A percentile compares a stretch with the other conserved stretches of the same genome.
Evolutionary conservation across 2,329 filamentous ascomycete species (phyloP).

Genomic region (Amphichorda felina): DNA sequence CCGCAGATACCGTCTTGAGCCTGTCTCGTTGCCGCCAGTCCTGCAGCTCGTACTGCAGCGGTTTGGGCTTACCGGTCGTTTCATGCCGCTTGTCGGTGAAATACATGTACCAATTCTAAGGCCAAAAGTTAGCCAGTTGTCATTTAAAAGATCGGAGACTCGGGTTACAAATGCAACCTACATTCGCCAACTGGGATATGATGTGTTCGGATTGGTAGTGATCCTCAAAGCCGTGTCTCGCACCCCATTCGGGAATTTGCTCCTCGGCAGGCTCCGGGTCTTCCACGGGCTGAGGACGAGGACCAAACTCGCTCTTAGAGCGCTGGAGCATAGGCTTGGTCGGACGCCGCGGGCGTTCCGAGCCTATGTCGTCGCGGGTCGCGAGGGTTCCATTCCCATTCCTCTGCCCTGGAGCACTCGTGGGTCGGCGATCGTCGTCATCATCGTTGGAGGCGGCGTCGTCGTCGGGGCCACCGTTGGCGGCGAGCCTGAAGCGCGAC

Average conservation of each 20-base stretch:
- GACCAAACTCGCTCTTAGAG: slow-evolving; percentile 44
- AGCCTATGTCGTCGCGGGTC: slow-evolving; percentile 18
- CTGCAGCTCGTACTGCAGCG: slow-evolving; percentile 54
- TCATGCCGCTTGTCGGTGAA: slow-evolving; percentile 97
- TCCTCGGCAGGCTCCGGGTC: slow-evolving; percentile 29
- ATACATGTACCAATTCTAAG: slow-evolving; percentile 97
- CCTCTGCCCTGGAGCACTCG: slow-evolving; percentile 32
- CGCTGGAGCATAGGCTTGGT: slow-evolving; percentile 39
- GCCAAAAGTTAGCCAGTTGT: not conserved
- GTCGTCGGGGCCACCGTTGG: slow-evolving; percentile 14
- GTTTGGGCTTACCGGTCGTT: slow-evolving; percentile 77
- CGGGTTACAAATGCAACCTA: slow-evolving; percentile 29
- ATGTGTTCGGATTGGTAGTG: slow-evolving; percentile 88
- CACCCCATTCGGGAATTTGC: slow-evolving; percentile 40
- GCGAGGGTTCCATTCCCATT: slow-evolving; percentile 17
- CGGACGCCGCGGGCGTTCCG: slow-evolving; percentile 23
- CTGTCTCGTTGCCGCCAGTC: slow-evolving; percentile 98
- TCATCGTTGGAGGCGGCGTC: slow-evolving; percentile 14
- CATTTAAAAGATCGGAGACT: not conserved
- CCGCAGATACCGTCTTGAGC: slow-evolving; percentile 91
- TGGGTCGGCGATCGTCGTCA: slow-evolving; percentile 25
- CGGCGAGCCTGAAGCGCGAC: slow-evolving; percentile 13
- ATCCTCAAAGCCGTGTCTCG: slow-evolving; percentile 82
- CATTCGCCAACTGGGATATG: slow-evolving; percentile 70
- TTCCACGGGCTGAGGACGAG: slow-evolving; percentile 23